phyloP scores from a whole-genome alignment of 345 rosid species.

The Alliaria petiolata region DNA sequence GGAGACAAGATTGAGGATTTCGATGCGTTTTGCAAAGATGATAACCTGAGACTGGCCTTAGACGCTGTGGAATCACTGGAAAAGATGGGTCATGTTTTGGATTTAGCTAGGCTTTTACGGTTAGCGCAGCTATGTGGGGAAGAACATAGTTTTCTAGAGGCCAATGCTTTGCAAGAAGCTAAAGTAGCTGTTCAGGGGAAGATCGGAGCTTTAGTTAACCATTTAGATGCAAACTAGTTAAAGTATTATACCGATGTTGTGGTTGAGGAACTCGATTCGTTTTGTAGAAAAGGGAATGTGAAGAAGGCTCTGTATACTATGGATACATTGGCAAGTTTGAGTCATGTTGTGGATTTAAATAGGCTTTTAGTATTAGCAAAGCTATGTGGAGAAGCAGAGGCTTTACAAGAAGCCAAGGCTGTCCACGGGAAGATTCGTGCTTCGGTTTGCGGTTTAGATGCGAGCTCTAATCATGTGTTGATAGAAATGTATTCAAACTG shows the following conservation, averaged over 20 bases:
- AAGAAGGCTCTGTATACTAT: conserved; percentile 53
- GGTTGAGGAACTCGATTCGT: conserved; percentile 45
- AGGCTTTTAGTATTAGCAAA: conserved; percentile 47
- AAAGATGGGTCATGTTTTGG: conserved; percentile 39
- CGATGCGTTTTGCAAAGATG: conserved; percentile 47
- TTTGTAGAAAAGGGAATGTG: conserved; percentile 52
- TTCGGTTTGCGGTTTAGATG: conserved; percentile 32
- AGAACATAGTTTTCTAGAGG: conserved; percentile 42
- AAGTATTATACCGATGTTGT: background rate
- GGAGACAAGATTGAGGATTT: conserved; percentile 35
- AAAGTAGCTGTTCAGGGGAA: conserved; percentile 17
- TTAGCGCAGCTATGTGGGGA: conserved; percentile 62
- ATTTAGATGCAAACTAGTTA: conserved; percentile 31
- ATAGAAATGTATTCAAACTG: conserved; percentile 71
- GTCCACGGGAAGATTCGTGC: conserved; percentile 47
- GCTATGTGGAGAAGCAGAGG: conserved; percentile 59
- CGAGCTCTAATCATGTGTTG: conserved; percentile 42
- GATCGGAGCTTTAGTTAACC: conserved; percentile 31
- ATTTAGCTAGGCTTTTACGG: conserved; percentile 38
- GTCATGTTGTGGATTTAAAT: conserved; percentile 44
- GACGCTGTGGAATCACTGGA: conserved; percentile 42
- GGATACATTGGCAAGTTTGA: conserved; percentile 38
- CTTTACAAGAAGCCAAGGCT: conserved; percentile 55
- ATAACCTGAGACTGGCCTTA: conserved; percentile 52
- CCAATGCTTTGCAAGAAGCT: conserved; percentile 50